Base-by-base conservation (phyloP, 2,329 filamentous ascomycete species). In the Myriosclerotinia duriaeana region DNA sequence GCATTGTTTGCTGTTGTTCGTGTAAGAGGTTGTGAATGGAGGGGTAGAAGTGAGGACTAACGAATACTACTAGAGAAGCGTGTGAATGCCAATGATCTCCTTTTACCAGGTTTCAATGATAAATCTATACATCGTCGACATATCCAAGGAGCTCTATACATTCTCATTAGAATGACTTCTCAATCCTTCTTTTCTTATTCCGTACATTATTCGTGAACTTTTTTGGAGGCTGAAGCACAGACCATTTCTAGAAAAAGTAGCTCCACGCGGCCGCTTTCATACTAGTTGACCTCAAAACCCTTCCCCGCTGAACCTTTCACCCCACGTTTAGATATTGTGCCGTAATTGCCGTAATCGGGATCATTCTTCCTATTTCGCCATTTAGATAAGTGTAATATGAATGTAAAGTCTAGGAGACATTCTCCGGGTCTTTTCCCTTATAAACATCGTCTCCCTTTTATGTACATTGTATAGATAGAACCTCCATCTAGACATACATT, bases 81-180 rank as follows among this genome's bases (percentile, higher is more conserved):
- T 53, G 80, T 17, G n/a, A 50, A 48, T 22, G 56, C 20, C 20
- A 22, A 7, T n/a, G 74, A 50, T 55, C 69, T 66, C 60, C 69
- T 66, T 63, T 69, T 73, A 67, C 66, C 68, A 53, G 71, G 70
- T 56, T 71, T 75, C 44, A 72, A 60, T 48, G 65, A 70, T 70
- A 70, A 68, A 66, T 77, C 78, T 71, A 80, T 74, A 75, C 83
- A 85, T 76, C 78, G 78, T 73, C 81, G 80, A 76, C 81, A 85
- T 71, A 84, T 78, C 83, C 82, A 85, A 79, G 80, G 80, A 75
- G 80, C 77, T 72, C 71, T 69, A 68, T 74, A 76, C 75, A 77
- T 77, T 70, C 63, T 76, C 68, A 50, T 67, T 36, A 53, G 58
- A 42, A 48, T 38, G 14, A 15, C 44, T 63, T 46, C 53, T 54